Conservation (phyloP, 2,329 filamentous ascomycete genomes). For the Aspergillus neoniger region DNA sequence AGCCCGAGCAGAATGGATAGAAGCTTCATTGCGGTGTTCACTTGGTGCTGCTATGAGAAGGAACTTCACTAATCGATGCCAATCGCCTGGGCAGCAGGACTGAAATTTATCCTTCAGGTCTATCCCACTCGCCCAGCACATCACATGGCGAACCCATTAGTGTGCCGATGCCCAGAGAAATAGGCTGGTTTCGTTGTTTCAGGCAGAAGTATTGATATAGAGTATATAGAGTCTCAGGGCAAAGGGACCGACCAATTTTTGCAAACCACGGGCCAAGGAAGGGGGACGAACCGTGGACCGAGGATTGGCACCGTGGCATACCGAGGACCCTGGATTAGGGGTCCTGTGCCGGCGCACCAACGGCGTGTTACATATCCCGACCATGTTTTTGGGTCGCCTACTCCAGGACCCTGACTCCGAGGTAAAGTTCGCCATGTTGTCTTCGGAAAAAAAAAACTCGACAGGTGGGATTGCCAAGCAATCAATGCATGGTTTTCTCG, state of each 20-base stretch:
- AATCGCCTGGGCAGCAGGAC: background rate
- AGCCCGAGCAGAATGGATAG: constrained; percentile 5
- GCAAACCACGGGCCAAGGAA: background rate
- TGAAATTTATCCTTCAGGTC: background rate
- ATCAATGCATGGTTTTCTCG: background rate
- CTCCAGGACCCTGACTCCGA: background rate
- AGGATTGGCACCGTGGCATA: background rate
- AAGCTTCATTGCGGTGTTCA: background rate
- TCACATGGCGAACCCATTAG: background rate
- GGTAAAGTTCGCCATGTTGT: background rate
- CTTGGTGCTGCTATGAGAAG: background rate
- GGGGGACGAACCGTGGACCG: background rate
- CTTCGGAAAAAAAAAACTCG: background rate
- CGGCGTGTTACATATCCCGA: constrained; percentile 2
- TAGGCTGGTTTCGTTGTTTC: background rate
- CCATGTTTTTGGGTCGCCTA: background rate
- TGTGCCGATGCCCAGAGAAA: background rate
- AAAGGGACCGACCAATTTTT: background rate
- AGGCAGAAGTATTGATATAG: background rate
- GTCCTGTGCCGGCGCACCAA: background rate
- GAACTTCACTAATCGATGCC: too few relatives aligned
- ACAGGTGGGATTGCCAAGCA: background rate
- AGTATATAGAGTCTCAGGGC: background rate
- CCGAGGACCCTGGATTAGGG: background rate
- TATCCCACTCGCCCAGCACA: background rate